A percentile compares a stretch with the other conserved stretches of the same genome.
Conservation (phyloP, 2,329 filamentous ascomycete genomes). For the Neonectria hederae region DNA sequence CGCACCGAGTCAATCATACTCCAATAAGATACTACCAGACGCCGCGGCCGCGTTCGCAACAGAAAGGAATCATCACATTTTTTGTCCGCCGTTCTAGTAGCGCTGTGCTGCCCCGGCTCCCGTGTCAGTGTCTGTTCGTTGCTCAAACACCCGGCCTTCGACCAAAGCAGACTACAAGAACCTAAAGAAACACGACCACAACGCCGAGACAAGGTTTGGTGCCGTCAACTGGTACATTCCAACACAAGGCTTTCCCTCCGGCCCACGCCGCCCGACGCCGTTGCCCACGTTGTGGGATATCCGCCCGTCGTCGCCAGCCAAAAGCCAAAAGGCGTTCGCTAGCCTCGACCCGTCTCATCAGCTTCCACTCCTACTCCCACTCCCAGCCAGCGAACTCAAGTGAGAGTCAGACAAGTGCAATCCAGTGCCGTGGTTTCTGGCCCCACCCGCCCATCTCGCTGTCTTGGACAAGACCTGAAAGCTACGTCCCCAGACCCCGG, state of each 20-base stretch:
- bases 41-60: constrained; percentile 30
- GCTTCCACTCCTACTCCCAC: constrained; percentile 9
- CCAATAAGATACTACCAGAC: constrained; percentile 19
- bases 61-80: constrained; percentile 32
- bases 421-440: constrained; percentile 48
- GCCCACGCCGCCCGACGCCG: constrained; percentile 33
- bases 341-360: constrained; percentile 38
- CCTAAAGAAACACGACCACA: constrained; percentile 5
- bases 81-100: constrained; percentile 38
- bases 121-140: constrained; percentile 29
- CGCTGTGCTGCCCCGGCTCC: constrained; percentile 32
- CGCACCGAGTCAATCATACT: constrained; percentile 14
- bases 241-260: constrained; percentile 28
- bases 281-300: constrained; percentile 35
- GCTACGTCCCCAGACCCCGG: constrained; percentile 43
- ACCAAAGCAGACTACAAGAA: constrained; percentile 16
- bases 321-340: constrained; percentile 37
- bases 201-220: constrained; percentile 20
- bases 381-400: neutral
- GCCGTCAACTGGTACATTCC: constrained; percentile 30
- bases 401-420: constrained; percentile 41
- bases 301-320: constrained; percentile 21
- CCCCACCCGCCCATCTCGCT: constrained; percentile 37
- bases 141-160: constrained; percentile 21
- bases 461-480: constrained; percentile 37